Conservation (phyloP, 2,329 filamentous ascomycete genomes). For the Aspergillus quadricinctus region DNA sequence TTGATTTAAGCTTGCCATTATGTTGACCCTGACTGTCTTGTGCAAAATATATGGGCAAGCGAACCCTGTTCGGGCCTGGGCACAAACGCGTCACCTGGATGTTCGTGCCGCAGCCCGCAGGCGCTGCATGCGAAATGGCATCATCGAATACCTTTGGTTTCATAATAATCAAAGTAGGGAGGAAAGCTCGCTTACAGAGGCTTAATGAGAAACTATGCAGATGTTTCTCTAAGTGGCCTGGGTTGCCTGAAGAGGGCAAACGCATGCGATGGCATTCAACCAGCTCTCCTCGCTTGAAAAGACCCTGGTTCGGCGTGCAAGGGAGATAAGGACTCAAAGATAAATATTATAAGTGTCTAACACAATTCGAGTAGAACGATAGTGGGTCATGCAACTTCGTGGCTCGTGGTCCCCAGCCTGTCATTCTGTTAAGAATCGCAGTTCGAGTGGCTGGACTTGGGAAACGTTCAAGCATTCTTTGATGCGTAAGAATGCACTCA, state of each 20-base stretch:
- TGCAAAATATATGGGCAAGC: background rate
- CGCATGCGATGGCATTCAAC: background rate
- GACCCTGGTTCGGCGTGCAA: background rate
- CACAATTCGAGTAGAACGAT: background rate
- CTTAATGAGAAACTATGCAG: background rate
- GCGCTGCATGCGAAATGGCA: background rate
- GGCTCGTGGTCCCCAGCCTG: background rate
- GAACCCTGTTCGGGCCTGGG: background rate
- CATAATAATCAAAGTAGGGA: background rate
- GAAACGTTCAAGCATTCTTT: background rate
- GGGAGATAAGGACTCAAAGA: background rate
- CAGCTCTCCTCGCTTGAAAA: background rate
- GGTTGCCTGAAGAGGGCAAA: slow-evolving; percentile 2
- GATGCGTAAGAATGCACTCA: background rate
- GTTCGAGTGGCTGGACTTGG: background rate
- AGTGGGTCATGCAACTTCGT: background rate
- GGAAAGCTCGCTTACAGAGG: background rate
- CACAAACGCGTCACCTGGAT: background rate
- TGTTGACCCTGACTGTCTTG: background rate
- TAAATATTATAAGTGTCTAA: background rate
- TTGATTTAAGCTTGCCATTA: background rate
- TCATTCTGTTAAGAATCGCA: background rate
- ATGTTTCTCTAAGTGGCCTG: background rate
- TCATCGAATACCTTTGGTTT: background rate
- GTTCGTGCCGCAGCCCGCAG: background rate